Percentiles rank a stretch among this genome's conserved stretches.
phyloP scores from a whole-genome alignment of 1,284 basidiomycete species.

The Afroboletus lepidellus region DNA sequence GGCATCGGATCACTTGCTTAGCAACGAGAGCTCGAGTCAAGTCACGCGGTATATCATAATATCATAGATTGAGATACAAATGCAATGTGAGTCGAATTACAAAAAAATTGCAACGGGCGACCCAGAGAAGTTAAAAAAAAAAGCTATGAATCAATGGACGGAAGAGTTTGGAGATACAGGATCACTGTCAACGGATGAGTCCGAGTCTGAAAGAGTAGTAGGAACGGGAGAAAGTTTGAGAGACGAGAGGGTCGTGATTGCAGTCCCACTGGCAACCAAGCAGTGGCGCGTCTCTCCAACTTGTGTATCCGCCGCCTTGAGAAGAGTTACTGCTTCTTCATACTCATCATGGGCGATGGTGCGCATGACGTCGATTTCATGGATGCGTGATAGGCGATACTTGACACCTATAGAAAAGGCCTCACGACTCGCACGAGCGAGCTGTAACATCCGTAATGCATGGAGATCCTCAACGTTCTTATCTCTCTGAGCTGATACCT shows the following conservation, averaged over 20 bases:
- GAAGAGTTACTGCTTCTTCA: background rate
- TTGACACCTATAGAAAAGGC: background rate
- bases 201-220: no score
- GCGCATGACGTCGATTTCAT: background rate
- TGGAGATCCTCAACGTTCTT: background rate
- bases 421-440: background rate
- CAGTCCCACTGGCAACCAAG: background rate
- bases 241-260: background rate
- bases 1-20: no score
- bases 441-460: background rate
- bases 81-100: no score
- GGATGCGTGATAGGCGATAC: background rate
- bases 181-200: no score
- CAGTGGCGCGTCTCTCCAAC: background rate
- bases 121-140: no score
- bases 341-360: background rate
- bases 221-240: background rate
- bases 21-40: no score
- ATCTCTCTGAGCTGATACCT: background rate
- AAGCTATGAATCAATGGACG: no score
- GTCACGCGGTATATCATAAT: no score
- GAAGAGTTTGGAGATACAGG: no score
- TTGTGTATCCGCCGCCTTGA: background rate
- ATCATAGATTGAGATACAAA: no score
- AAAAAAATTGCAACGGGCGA: no score